Evolutionary conservation across 2,329 filamentous ascomycete species (phyloP), one percentile per base, ranked within the genome.

Genomic region (Apiospora koreana): DNA sequence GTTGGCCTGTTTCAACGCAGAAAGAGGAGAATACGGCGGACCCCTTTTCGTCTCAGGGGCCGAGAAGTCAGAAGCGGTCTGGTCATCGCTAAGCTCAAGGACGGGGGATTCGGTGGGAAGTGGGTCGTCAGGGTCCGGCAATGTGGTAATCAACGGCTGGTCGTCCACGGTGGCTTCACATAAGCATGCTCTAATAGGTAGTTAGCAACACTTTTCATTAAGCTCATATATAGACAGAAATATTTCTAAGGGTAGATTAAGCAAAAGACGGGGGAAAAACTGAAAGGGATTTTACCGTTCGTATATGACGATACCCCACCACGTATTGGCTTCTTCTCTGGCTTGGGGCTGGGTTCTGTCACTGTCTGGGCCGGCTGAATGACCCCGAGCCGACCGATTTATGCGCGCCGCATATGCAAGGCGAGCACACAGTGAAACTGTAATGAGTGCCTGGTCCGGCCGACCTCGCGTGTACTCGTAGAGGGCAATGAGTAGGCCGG

Each of bases 231-330:
- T 28, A 58, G 1, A 21, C 50, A 21, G 23, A 64, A 48, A 65
- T 42, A n/a, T n/a, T n/a, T n/a, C n/a, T n/a, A n/a, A n/a, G n/a
- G n/a, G n/a, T n/a, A n/a, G n/a, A n/a, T n/a, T n/a, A n/a, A n/a
- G n/a, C n/a, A n/a, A n/a, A n/a, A n/a, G 23, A 45, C 23, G 31
- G n/a, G 14, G 23, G 12, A 23, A 62, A 8, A n/a, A n/a, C n/a
- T 48, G 38, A 16, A 25, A 35, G 43, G 35, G 54, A 1, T 10
- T 2, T 4, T 73, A 79, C 77, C 77, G 71, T 69, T 80, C 78
- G 50, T 71, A 76, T 12, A 79, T 76, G 8, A 75, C 38, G 48
- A 79, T 72, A 23, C 73, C 76, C 77, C 76, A 79, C 77, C 76
- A 79, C 10, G 76, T 79, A 71, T 76, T 79, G 3, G 62, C 48